Conservation (phyloP, 2,329 filamentous ascomycete genomes). For the Aspergillus alliaceus region DNA sequence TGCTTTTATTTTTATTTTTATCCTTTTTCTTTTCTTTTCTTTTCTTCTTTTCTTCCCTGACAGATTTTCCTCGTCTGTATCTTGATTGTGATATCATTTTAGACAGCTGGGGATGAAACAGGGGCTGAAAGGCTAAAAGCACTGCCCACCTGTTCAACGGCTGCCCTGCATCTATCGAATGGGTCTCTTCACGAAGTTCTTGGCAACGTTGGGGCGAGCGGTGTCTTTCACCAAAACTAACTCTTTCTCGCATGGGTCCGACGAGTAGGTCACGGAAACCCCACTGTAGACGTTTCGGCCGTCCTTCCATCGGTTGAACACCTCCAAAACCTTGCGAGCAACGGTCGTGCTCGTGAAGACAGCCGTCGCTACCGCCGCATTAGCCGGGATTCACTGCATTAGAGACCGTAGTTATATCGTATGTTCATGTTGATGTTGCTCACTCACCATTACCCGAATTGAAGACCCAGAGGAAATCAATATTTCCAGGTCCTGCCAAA, state of each 20-base stretch:
- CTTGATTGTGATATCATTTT: neutral
- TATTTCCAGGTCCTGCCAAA: conserved; percentile 34
- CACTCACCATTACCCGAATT: conserved; percentile 45
- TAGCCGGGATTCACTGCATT: conserved; percentile 10
- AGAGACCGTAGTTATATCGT: neutral
- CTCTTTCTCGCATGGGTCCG: conserved; percentile 43
- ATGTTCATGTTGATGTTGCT: too few relatives aligned
- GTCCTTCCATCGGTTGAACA: conserved; percentile 31
- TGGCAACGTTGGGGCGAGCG: conserved; percentile 15
- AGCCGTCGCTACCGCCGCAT: conserved; percentile 32
- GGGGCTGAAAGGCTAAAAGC: neutral
- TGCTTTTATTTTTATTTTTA: neutral
- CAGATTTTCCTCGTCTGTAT: too few relatives aligned
- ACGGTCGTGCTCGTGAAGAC: conserved; percentile 40
- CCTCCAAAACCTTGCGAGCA: conserved; percentile 34
- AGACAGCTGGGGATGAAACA: neutral
- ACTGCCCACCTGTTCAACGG: conserved; percentile 1
- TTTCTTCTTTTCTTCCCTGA: neutral
- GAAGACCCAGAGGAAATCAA: conserved; percentile 44
- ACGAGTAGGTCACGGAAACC: conserved; percentile 38
- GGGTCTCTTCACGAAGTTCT: conserved; percentile 17
- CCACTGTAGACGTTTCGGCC: conserved; percentile 31
- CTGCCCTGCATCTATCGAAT: conserved; percentile 7
- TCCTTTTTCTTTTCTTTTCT: neutral
- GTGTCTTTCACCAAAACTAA: conserved; percentile 29